Base-by-base conservation (phyloP, 129 eudicot genomes). In the Flaveria sonorensis region DNA sequence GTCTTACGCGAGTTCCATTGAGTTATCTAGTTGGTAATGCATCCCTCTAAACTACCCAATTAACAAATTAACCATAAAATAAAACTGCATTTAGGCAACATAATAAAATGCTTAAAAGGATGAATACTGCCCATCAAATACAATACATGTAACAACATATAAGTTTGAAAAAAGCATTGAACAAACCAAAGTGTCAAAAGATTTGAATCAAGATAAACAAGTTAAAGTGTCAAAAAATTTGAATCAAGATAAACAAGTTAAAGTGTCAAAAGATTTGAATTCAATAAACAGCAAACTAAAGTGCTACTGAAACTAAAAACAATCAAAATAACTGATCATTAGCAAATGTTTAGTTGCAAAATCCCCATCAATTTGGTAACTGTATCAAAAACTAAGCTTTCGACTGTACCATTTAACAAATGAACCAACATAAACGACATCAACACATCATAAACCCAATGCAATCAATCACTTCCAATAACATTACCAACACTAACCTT, bases 401-500 rank as follows among this genome's bases (percentile, higher is more conserved):
- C 12, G 10, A 43, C 2, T 7, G 12, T 0, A 43, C 0, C 21
- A 51, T 51, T 5, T 2, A 42, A 19, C 53, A 10, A 43, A 5
- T 10, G 20, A 11, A 43, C 23, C 15, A 23, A 10, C 59, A 45
- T 46, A 21, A 2, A 46, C 1, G 13, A 7, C 5, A 70, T 12
- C 14, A 13, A 30, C 0, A 30, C 36, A 30, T 30, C 36, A 30
- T 30, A 30, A 30, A 24, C 26, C 4, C 52, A 18, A 24, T 70
- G n/a, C 0, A 21, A 69, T n/a, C 46, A 56, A n/a, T 13, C 12
- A 36, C 0, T 8, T 10, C 14, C 47, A 6, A 15, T 7, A 9
- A 1, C 3, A 2, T 45, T 2, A 60, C 12, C 40, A n/a, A 45
- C 70, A 75, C 59, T 21, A 61, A 92, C 98, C 98, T 93, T 93